A percentile compares a stretch with the other conserved stretches of the same genome.
These are phyloP conservation scores for Eremochloa ophiuroides DNA, from an alignment of 176 grass and related monocot genomes.

Conservation along the genomic window DNA sequence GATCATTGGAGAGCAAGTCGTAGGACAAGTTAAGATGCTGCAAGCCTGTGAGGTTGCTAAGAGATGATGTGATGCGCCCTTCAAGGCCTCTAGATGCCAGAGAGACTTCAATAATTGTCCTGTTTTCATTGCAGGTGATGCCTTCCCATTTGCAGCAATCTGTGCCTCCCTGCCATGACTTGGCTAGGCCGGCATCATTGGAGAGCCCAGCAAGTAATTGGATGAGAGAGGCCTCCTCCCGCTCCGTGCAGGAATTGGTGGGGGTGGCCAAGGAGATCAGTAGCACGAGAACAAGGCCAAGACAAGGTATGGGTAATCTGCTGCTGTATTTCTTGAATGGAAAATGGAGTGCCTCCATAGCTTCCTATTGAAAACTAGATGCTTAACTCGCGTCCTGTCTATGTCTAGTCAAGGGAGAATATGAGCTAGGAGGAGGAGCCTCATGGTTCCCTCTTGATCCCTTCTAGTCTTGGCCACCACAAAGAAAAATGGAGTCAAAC, in stretches of 20 bases:
- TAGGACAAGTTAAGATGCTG: constrained; percentile 34
- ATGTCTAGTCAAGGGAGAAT: too few species aligned
- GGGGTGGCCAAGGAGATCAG: constrained; percentile 33
- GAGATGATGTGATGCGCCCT: constrained; percentile 34
- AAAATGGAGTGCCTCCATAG: constrained; percentile 7
- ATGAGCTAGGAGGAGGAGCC: too few species aligned
- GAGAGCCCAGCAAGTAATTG: constrained; percentile 31
- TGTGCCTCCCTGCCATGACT: constrained; percentile 10
- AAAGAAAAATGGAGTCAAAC: too few species aligned
- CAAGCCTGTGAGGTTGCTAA: constrained; percentile 39
- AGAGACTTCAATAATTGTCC: too few species aligned
- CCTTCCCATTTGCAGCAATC: constrained; percentile 51
- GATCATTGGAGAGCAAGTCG: constrained; percentile 22
- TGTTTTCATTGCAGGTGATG: too few species aligned
- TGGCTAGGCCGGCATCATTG: neutral
- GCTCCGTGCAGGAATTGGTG: neutral
- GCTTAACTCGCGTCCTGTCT: too few species aligned
- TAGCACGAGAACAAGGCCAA: neutral
- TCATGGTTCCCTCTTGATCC: too few species aligned
- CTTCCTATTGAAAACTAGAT: too few species aligned
- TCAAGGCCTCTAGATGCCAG: constrained; percentile 32
- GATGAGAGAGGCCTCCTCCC: constrained; percentile 35
- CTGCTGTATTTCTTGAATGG: neutral
- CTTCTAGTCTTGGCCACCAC: too few species aligned
- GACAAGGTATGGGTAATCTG: neutral